Conservation (phyloP, 768 basidiomycete genomes). For the Suillus subaureus region DNA sequence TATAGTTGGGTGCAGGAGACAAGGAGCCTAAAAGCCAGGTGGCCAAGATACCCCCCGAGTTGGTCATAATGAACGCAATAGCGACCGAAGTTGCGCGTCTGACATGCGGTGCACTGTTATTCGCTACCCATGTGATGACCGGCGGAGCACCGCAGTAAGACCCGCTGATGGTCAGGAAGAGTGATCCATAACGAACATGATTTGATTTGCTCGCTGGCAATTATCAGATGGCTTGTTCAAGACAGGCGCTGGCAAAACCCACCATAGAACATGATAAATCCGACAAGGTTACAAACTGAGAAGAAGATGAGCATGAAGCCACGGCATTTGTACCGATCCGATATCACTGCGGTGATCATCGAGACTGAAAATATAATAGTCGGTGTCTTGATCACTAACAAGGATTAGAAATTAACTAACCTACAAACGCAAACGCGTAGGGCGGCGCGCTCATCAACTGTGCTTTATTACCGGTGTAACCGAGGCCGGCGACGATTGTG, state of each 20-base stretch:
- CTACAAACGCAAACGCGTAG: slow-evolving; percentile 50
- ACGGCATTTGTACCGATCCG: slow-evolving; percentile 55
- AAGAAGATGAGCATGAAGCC: slow-evolving; percentile 49
- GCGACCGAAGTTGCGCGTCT: slow-evolving; percentile 62
- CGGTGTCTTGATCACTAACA: neutral
- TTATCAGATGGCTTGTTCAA: neutral
- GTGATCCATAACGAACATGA: slow-evolving; percentile 51
- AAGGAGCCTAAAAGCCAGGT: slow-evolving; percentile 60
- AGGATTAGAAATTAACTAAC: slow-evolving; percentile 32
- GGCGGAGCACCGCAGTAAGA: slow-evolving; percentile 56
- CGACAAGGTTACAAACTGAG: slow-evolving; percentile 45
- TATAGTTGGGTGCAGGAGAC: slow-evolving; percentile 52
- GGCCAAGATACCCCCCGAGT: slow-evolving; percentile 59
- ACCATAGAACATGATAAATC: slow-evolving; percentile 62
- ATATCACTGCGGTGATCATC: slow-evolving; percentile 46
- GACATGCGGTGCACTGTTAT: slow-evolving; percentile 59
- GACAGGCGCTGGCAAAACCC: slow-evolving; percentile 14
- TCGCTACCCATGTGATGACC: slow-evolving; percentile 59
- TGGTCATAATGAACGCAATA: slow-evolving; percentile 58
- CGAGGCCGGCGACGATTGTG: slow-evolving; percentile 66
- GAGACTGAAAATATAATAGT: slow-evolving; percentile 33
- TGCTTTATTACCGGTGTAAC: slow-evolving; percentile 53
- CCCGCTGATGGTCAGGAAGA: slow-evolving; percentile 58
- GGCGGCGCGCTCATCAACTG: slow-evolving; percentile 68
- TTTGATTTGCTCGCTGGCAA: slow-evolving; percentile 31